phyloP scores from a whole-genome alignment of 306 rosid genomes.

The Echinosophora koreensis region DNA sequence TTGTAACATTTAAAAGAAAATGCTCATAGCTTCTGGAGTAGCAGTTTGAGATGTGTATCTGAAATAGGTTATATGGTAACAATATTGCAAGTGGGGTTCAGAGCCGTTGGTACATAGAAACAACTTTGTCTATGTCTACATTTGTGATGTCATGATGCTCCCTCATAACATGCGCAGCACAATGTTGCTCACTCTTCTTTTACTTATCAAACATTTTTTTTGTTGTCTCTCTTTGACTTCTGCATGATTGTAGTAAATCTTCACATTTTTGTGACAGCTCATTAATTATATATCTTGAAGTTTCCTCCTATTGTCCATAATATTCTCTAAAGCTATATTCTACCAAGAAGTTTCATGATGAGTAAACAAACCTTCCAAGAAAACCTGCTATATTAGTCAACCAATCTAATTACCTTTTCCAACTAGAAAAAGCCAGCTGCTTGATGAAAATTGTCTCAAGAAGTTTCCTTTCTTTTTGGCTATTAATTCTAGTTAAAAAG shows the following conservation, averaged over 20 bases:
- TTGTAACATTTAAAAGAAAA: constrained; percentile 35
- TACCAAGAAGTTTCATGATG: too few relatives aligned
- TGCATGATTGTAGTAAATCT: constrained; percentile 47
- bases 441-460: constrained; percentile 41
- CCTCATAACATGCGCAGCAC: background rate
- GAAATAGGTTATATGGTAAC: constrained; percentile 38
- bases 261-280: constrained; percentile 48
- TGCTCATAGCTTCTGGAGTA: constrained; percentile 23
- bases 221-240: constrained; percentile 50
- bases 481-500: too few relatives aligned
- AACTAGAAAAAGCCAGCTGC: constrained; percentile 45
- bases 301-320: constrained; percentile 42
- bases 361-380: background rate
- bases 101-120: constrained; percentile 47
- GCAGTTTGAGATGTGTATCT: constrained; percentile 28
- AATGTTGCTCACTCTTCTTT: constrained; percentile 31
- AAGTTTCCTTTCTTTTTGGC: background rate
- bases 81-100: constrained; percentile 36
- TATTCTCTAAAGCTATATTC: constrained; percentile 17
- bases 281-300: constrained; percentile 42
- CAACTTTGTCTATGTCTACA: constrained; percentile 54
- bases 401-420: constrained; percentile 38
- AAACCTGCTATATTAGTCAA: constrained; percentile 47
- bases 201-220: constrained; percentile 12
- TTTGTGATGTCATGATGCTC: constrained; percentile 49